A percentile compares a stretch with the other conserved stretches of the same genome.
Conservation (phyloP, 2,329 filamentous ascomycete genomes). For the Exophiala calicioides region DNA sequence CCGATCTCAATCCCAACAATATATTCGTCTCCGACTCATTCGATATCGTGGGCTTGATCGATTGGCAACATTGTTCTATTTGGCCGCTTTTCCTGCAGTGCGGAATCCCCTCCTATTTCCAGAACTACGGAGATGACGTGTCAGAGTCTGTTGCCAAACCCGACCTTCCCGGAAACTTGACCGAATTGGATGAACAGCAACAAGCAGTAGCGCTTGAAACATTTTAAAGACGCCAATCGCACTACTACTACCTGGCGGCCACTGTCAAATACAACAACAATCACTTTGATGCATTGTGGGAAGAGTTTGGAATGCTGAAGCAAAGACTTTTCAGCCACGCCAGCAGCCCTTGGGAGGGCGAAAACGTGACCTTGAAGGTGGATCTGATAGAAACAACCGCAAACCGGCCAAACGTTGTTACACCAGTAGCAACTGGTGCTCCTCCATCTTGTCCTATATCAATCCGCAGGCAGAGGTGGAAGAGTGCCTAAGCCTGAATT, state of each 20-base stretch:
- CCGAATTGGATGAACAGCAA: constrained; percentile 2
- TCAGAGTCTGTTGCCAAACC: constrained; percentile 24
- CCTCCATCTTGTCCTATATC: constrained; percentile 24
- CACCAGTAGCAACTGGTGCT: constrained; percentile 18
- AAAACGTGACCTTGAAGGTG: constrained; percentile 32
- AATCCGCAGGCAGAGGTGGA: constrained; percentile 24
- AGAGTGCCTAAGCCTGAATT: constrained; percentile 22
- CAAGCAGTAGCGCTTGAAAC: neutral
- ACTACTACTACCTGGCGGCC: neutral
- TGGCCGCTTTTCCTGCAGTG: constrained; percentile 42
- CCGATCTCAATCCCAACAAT: constrained; percentile 35
- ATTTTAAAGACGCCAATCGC: neutral
- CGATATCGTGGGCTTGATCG: constrained; percentile 41
- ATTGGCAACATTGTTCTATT: constrained; percentile 44
- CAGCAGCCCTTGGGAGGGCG: constrained; percentile 35
- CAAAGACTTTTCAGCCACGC: constrained; percentile 33
- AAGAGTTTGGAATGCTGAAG: constrained; percentile 21
- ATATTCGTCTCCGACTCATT: constrained; percentile 35
- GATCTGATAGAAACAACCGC: constrained; percentile 29
- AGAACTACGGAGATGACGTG: constrained; percentile 39
- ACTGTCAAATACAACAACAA: neutral
- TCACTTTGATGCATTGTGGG: constrained; percentile 1
- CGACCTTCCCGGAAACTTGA: constrained; percentile 3
- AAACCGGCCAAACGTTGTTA: constrained; percentile 20
- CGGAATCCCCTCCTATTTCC: constrained; percentile 42